A percentile compares a stretch with the other conserved stretches of the same genome.
These are phyloP conservation scores for Helichrysum umbraculigerum DNA, from an alignment of 129 eudicot genomes.

Conservation along the genomic window DNA sequence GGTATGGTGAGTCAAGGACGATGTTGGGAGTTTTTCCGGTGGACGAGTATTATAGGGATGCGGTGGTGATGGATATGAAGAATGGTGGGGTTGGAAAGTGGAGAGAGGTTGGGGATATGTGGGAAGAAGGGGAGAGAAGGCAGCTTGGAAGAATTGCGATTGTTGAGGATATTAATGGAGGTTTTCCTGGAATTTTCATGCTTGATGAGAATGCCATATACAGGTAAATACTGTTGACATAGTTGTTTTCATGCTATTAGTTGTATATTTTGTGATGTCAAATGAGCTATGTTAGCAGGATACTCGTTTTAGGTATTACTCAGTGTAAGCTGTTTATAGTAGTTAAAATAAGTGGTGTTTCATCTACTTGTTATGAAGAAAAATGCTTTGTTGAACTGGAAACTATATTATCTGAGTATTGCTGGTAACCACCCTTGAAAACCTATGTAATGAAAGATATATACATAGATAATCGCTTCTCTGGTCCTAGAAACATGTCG, in stretches of 20 bases:
- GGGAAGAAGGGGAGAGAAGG: slow-evolving; percentile 83
- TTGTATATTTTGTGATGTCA: background rate
- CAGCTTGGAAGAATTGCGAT: slow-evolving; percentile 71
- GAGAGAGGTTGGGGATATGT: slow-evolving; percentile 88
- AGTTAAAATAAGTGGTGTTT: background rate
- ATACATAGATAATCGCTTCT: background rate
- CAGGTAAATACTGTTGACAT: slow-evolving; percentile 46
- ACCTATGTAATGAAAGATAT: background rate
- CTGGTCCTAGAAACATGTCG: background rate
- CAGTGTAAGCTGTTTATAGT: background rate
- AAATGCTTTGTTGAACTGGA: slow-evolving; percentile 1
- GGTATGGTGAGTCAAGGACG: slow-evolving; percentile 89
- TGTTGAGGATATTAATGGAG: slow-evolving; percentile 46
- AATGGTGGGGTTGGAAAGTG: slow-evolving; percentile 65
- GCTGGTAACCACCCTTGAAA: background rate
- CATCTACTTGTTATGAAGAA: background rate
- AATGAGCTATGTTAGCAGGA: slow-evolving; percentile 8
- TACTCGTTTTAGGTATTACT: background rate
- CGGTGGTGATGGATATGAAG: slow-evolving; percentile 65
- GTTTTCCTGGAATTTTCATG: slow-evolving; percentile 66
- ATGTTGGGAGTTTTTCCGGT: slow-evolving; percentile 85
- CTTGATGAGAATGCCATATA: slow-evolving; percentile 66
- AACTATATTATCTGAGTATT: background rate
- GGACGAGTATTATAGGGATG: slow-evolving; percentile 77
- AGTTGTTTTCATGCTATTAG: slow-evolving; percentile 7